These are phyloP conservation scores for Tulasnella sp. DNA, from an alignment of 768 basidiomycete species.

Conservation along the genomic window DNA sequence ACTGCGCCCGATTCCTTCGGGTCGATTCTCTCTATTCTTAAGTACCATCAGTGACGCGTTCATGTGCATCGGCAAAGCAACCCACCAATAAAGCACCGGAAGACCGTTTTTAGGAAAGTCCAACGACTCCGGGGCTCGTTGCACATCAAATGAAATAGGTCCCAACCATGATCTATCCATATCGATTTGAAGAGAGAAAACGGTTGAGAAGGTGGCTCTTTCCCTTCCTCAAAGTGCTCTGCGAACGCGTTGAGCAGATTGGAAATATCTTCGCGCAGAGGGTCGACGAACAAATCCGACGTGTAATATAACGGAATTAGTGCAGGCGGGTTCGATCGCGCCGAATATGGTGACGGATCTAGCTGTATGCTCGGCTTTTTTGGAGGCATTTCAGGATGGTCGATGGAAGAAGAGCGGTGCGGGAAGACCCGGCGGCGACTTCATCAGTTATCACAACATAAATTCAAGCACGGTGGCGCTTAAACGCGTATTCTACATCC, in stretches of 20 bases:
- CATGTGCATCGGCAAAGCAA: neutral
- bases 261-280: conserved; percentile 66
- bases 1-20: neutral
- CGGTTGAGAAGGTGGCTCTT: conserved; percentile 46
- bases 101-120: conserved; percentile 60
- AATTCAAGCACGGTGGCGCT: conserved; percentile 53
- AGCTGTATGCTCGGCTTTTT: conserved; percentile 23
- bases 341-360: conserved; percentile 12
- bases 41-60: neutral
- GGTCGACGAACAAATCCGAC: conserved; percentile 69
- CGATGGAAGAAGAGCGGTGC: neutral
- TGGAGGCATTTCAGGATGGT: conserved; percentile 5
- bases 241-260: conserved; percentile 57
- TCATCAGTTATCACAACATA: neutral
- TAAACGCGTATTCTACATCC: conserved; percentile 82
- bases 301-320: conserved; percentile 59
- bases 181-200: conserved; percentile 72
- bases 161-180: conserved; percentile 72
- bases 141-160: conserved; percentile 73
- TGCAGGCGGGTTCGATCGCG: neutral
- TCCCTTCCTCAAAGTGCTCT: conserved; percentile 48
- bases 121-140: conserved; percentile 70
- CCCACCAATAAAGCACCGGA: conserved; percentile 70
- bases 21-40: conserved; percentile 20
- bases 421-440: neutral